Base-by-base conservation (phyloP, 768 basidiomycete genomes). In the Lactarius vividus region DNA sequence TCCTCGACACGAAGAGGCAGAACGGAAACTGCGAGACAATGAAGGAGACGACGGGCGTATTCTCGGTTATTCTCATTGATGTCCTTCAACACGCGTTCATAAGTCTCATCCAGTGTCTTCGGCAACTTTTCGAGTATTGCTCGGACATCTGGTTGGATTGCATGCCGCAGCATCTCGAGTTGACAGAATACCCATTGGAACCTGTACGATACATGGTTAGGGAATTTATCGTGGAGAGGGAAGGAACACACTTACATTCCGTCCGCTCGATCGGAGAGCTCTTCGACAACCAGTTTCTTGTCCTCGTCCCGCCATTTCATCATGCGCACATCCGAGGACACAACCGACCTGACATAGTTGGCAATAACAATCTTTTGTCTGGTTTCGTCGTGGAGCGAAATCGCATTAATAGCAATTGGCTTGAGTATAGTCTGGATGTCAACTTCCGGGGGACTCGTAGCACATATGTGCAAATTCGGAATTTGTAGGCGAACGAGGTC, bases 171-270 rank as follows among this genome's bases (percentile, higher is more conserved):
- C 2, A 20, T 44, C 42, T 44, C 20, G 0, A 44, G 42, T n/a
- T 44, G 42, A n/a, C 42, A 44, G 20, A n/a, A 44, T 8, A 44
- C 42, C 20, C 42, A 44, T 10, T n/a, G 42, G 1, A 44, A 44
- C 42, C 42, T 44, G 42, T n/a, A 13, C 8, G 42, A 44, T 7
- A 9, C 42, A n/a, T 10, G 42, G 9, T 0, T 0, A 7, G 8
- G 10, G 8, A 44, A 16, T 0, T n/a, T 10, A 44, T 44, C 20
- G 1, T n/a, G 0, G 9, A n/a, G 8, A 3, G 1, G 0, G 37
- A 16, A 44, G 8, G 6, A 7, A 7, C 3, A n/a, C 2, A 8
- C 42, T 9, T n/a, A 44, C 42, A 20, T 44, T n/a, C 42, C 42
- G 8, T 44, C 42, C 8, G 42, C 42, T 44, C 42, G n/a, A 9